Base-by-base conservation (phyloP, 2,329 filamentous ascomycete species). In the Ceratocystis harringtonii region DNA sequence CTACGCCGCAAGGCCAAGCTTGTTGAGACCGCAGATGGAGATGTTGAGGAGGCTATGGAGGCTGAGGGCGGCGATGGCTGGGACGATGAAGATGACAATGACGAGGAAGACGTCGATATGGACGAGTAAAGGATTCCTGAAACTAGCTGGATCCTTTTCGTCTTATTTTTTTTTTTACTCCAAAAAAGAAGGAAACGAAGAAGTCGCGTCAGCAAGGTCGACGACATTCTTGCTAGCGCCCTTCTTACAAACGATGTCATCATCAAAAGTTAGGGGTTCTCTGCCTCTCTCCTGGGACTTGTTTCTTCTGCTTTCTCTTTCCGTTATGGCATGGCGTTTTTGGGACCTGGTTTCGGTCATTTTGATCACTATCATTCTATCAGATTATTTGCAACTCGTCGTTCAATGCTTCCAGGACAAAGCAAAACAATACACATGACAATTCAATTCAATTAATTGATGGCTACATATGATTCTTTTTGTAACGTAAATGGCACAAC, bases 81-180 rank as follows among this genome's bases (percentile, higher is more conserved):
- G 50, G 74, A 74, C 41, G 73, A 70, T 45, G 71, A 67, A 32
- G 66, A 67, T 62, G 75, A 74, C 28, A 73, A 75, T 52, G 74
- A 75, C 41, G 71, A 70, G 65, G 68, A 69, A 61, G 75, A 72
- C 17, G 77, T 78, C 74, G 77, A 78, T 66, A 73, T 76, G 70
- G 76, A 78, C 70, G 74, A 76, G 44, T 72, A 69, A 60, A 55
- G 30, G 48, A 63, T 60, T 62, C 58, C 68, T 69, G 67, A 66
- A 68, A 68, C 68, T 68, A 67, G 65, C 44, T 63, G 52, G n/a
- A 61, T 64, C 32, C 30, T 64, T 36, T 52, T 64, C 36, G 36
- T 65, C 58, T 62, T 30, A 10, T 7, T 41, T 30, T 41, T 41
- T 36, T 41, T 41, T 41, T 41, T 41, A 25, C 36, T 41, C 32